phyloP scores from a whole-genome alignment of 208 protist genomes.

The Trypanosoma conorhini region DNA sequence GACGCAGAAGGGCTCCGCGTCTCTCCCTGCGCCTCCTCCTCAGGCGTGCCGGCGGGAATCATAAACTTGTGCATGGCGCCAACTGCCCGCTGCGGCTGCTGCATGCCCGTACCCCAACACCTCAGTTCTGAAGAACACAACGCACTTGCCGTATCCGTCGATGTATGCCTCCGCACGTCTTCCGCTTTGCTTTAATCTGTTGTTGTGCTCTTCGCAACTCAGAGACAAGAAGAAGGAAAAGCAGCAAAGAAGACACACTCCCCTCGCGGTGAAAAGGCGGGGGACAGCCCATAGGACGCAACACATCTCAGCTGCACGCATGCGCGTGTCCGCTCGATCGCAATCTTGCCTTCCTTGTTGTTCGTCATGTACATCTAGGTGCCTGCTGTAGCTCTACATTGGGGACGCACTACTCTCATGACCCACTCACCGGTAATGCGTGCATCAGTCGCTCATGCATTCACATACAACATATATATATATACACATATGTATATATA shows the following conservation, averaged over 20 bases:
- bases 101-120: background rate
- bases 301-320: background rate
- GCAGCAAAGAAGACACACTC: background rate
- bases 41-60: background rate
- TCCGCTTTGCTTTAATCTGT: background rate
- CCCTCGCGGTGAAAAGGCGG: background rate
- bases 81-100: background rate
- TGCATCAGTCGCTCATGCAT: background rate
- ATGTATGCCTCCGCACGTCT: background rate
- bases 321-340: background rate
- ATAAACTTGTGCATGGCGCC: background rate
- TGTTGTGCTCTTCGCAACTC: background rate
- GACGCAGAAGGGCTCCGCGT: background rate
- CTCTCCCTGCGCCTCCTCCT: background rate
- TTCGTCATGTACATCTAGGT: conserved; percentile 10
- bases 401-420: background rate
- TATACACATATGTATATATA: background rate
- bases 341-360: background rate
- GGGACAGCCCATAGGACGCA: background rate
- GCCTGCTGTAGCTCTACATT: conserved; percentile 9
- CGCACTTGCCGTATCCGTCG: background rate
- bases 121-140: background rate
- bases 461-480: background rate
- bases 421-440: background rate
- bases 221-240: background rate